Conservation (phyloP, 192 early-diverging fungal genomes). For the Gigaspora rosea region DNA sequence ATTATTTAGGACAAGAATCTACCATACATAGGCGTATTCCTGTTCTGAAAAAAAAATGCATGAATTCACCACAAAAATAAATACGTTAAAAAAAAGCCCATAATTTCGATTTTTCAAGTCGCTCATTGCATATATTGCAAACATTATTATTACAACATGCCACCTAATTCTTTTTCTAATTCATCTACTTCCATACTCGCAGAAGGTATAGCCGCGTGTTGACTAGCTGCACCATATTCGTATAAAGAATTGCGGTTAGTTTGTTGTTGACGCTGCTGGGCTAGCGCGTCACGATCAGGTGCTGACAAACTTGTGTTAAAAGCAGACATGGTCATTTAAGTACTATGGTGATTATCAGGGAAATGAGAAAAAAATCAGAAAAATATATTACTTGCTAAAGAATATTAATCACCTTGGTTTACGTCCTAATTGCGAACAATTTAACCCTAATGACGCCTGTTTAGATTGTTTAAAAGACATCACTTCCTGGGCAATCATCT, state of each 20-base stretch:
- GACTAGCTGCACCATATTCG: constrained; percentile 45
- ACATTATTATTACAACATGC: neutral
- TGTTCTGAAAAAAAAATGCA: too few relatives aligned
- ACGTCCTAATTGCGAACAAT: constrained; percentile 41
- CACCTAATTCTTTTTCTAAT: constrained; percentile 55
- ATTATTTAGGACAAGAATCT: too few relatives aligned
- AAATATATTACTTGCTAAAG: too few relatives aligned
- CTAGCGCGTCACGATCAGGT: constrained; percentile 47
- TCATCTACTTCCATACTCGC: constrained; percentile 56
- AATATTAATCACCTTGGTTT: constrained; percentile 39
- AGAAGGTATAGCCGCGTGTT: constrained; percentile 38
- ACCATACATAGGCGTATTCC: too few relatives aligned
- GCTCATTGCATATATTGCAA: too few relatives aligned
- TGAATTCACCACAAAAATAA: too few relatives aligned
- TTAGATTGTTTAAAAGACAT: constrained; percentile 76
- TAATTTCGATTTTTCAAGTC: too few relatives aligned
- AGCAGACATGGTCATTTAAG: constrained; percentile 13
- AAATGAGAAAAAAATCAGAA: too few relatives aligned
- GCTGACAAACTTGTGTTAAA: constrained; percentile 47
- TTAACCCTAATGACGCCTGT: constrained; percentile 45
- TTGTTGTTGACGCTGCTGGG: constrained; percentile 38
- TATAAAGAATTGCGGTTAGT: constrained; percentile 46
- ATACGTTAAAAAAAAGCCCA: too few relatives aligned
- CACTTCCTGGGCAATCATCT: constrained; percentile 80
- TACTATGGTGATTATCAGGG: too few relatives aligned